Evolutionary conservation across 2,329 filamentous ascomycete species (phyloP).

Genomic region (Calonectria pseudoreteaudii): DNA sequence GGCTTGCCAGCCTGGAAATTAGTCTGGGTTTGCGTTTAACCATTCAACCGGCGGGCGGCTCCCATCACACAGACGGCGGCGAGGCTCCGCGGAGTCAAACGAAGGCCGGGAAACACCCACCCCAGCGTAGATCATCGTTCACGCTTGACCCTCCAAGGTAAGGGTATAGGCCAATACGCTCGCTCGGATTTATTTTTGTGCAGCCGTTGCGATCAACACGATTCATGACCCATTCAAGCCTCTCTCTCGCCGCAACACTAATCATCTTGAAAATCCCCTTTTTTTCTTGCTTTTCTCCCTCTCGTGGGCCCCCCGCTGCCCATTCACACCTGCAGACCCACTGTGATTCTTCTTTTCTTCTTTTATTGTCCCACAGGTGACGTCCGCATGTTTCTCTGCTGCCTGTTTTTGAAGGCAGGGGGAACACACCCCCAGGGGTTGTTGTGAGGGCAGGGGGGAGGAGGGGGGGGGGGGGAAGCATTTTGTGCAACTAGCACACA

Average conservation of each 20-base stretch:
- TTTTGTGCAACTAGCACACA: neutral
- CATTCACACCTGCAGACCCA: neutral
- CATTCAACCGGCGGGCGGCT: neutral
- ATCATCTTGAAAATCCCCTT: constrained; percentile 7
- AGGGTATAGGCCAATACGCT: neutral
- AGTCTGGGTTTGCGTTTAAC: neutral
- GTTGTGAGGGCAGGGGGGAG: neutral
- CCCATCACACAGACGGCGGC: neutral
- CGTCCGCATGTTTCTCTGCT: neutral
- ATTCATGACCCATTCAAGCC: neutral
- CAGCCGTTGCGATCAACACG: neutral
- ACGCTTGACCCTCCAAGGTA: neutral
- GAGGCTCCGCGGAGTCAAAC: neutral
- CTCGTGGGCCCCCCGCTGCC: neutral
- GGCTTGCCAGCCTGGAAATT: neutral
- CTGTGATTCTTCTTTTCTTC: neutral
- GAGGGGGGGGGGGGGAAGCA: neutral
- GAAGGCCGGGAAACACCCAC: neutral
- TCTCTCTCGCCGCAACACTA: neutral
- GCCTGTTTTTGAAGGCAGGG: neutral
- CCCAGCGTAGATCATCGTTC: constrained; percentile 1
- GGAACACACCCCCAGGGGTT: neutral
- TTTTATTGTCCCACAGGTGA: neutral
- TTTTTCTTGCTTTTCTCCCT: neutral
- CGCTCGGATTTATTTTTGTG: neutral